These are phyloP conservation scores for Suillus spraguei DNA, from an alignment of 768 basidiomycete species.

Conservation along the genomic window DNA sequence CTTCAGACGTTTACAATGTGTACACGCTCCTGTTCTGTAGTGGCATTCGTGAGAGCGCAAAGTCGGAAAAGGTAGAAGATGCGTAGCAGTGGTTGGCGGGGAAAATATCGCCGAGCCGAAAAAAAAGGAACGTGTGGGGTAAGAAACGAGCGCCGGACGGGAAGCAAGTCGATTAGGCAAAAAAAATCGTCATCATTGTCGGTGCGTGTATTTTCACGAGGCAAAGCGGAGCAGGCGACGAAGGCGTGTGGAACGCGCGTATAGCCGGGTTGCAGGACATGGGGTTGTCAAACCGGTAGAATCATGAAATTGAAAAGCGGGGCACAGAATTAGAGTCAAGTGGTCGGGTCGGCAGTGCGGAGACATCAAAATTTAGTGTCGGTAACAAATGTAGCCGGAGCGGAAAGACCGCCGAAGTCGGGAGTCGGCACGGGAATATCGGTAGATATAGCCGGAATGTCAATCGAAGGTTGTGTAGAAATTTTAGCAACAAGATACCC, in stretches of 20 bases:
- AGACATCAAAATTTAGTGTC: neutral
- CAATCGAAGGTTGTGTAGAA: neutral
- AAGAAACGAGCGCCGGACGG: conserved; percentile 7
- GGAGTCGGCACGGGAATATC: neutral
- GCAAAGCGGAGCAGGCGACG: conserved; percentile 15
- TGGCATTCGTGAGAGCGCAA: conserved; percentile 12
- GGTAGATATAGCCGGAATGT: neutral
- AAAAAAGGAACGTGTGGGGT: neutral
- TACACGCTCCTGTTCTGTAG: conserved; percentile 77
- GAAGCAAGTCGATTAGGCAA: conserved; percentile 6
- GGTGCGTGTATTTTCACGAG: conserved; percentile 13
- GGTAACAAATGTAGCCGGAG: neutral
- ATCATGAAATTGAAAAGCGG: neutral
- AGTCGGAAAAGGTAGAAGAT: conserved; percentile 9
- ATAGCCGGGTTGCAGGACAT: neutral
- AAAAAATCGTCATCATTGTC: conserved; percentile 8
- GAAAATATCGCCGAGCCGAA: conserved; percentile 21
- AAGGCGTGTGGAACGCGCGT: conserved; percentile 1
- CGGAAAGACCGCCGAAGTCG: conserved; percentile 6
- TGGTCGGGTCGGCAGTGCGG: neutral
- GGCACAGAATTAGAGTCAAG: neutral
- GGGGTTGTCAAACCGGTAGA: conserved; percentile 1
- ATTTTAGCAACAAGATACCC: neutral
- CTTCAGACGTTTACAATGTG: conserved; percentile 87
- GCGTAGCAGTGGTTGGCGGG: conserved; percentile 14